Base-by-base conservation (phyloP, 441 rosid genomes). In the Geranium incanum region DNA sequence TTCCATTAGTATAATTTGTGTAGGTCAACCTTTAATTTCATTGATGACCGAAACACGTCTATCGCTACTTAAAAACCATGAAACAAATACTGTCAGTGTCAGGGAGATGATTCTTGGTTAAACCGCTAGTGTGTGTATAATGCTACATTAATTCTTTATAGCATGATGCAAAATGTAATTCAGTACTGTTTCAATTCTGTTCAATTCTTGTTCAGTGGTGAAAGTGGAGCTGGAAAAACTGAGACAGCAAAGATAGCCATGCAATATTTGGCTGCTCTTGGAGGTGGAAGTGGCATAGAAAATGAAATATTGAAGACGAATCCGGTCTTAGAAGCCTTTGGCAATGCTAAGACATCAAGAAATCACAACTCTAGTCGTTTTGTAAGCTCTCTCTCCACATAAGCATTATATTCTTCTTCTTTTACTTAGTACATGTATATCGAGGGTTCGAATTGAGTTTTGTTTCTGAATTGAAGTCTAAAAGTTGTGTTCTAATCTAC, bases 151-250 rank as follows among this genome's bases (percentile, higher is more conserved):
- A 15, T 48, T 48, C 57, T 48, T n/a, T 48, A 48, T 2, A 28
- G 33, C 33, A 28, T 52, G 16, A 55, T 4, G 16, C 62, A 16
- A 52, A 52, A 52, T 18, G 13, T n/a, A n/a, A 52, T n/a, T 52
- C 19, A 52, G 60, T 52, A 50, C 3, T 45, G 52, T 79, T 28
- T 63, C 70, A 66, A 45, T 77, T 15, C 16, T 50, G 59, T 76
- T 74, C 65, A 67, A 67, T 73, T 83, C 59, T 75, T 82, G 78
- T 70, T 79, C 85, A 95, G 99, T 36, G 99, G 99, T 70, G 99
- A 95, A 84, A 95, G 99, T 86, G 99, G 98, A 78, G 99, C 99
- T 28, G 99, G 99, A 71, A 95, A 95, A 84, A 95, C 99, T 28
- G 98, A 95, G 85, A 93, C 99, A 16, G 98, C 99, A 64, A 95